These are phyloP conservation scores for Groenewaldozyma tartarivorans DNA, from an alignment of 805 yeast genomes.

Conservation along the genomic window DNA sequence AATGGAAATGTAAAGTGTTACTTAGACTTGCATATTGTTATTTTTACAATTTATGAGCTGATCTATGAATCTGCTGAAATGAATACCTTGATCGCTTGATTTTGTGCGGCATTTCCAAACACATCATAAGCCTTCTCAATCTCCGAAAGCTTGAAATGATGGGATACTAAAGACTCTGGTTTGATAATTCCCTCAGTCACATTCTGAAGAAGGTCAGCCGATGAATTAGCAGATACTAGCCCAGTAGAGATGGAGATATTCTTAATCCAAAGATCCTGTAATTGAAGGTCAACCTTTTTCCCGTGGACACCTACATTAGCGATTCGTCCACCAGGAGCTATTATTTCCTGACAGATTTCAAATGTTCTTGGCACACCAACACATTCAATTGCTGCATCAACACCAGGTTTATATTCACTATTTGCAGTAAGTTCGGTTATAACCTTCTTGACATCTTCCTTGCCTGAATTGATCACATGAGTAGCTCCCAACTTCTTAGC, in stretches of 20 bases:
- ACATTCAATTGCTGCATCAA: constrained; percentile 68
- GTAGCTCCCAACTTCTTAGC: constrained; percentile 88
- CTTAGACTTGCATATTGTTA: no score
- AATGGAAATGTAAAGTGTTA: no score
- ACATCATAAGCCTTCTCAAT: constrained; percentile 68
- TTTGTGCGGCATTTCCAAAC: constrained; percentile 39
- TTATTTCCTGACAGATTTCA: constrained; percentile 50
- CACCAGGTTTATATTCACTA: constrained; percentile 39
- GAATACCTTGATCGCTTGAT: constrained; percentile 58
- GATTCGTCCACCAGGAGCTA: constrained; percentile 59
- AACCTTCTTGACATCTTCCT: constrained; percentile 29
- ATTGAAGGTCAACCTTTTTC: constrained; percentile 59
- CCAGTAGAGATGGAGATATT: constrained; percentile 53
- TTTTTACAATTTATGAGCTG: no score
- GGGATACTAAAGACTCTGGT: constrained; percentile 62
- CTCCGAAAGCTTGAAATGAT: constrained; percentile 58
- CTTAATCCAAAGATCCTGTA: constrained; percentile 55
- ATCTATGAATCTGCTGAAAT: constrained; percentile 21
- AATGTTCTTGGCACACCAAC: constrained; percentile 75
- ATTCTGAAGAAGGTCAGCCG: constrained; percentile 30
- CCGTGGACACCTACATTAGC: constrained; percentile 84
- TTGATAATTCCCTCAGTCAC: constrained; percentile 46
- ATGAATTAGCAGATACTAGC: constrained; percentile 39
- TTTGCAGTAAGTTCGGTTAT: constrained; percentile 30
- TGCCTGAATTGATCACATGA: constrained; percentile 77